Conservation (phyloP, 352 stramenopile genomes). For the Phytophthora pinifolia region DNA sequence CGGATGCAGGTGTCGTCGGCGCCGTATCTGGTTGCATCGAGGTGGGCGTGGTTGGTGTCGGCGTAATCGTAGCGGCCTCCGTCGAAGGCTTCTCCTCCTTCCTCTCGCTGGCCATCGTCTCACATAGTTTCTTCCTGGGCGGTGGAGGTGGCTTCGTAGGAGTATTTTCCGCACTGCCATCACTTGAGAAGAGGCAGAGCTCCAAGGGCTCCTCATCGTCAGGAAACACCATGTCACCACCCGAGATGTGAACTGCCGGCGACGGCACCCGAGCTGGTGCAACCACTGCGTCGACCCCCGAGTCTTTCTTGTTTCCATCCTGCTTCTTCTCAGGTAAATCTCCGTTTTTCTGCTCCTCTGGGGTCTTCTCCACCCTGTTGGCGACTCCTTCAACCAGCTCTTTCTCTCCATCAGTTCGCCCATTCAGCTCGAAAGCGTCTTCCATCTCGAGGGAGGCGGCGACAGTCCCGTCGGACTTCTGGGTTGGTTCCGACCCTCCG, state of each 20-base stretch:
- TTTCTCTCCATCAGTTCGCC: constrained; percentile 12
- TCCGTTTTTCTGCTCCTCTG: neutral
- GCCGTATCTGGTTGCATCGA: constrained; percentile 1
- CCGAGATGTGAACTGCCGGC: constrained; percentile 17
- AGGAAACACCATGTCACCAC: constrained; percentile 30
- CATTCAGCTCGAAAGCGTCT: constrained; percentile 9
- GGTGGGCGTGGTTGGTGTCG: constrained; percentile 1
- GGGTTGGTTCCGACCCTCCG: neutral
- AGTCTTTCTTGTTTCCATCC: neutral
- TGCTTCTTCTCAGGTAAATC: constrained; percentile 3
- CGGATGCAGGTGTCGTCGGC: constrained; percentile 5
- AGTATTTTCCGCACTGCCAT: constrained; percentile 30
- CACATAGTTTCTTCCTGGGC: neutral
- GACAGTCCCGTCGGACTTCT: constrained; percentile 1
- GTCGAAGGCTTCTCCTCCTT: neutral
- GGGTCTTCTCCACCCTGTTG: constrained; percentile 1
- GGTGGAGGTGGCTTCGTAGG: constrained; percentile 4
- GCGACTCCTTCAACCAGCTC: neutral
- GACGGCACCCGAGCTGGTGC: constrained; percentile 4
- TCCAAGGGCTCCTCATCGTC: constrained; percentile 37
- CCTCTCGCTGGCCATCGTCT: neutral
- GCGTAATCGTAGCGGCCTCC: constrained; percentile 5
- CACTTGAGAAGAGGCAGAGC: constrained; percentile 37
- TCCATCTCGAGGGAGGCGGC: neutral
- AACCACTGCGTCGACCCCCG: neutral